A percentile compares a stretch with the other conserved stretches of the same genome.
Conservation (phyloP, 768 basidiomycete genomes). For the Mycena amicta region DNA sequence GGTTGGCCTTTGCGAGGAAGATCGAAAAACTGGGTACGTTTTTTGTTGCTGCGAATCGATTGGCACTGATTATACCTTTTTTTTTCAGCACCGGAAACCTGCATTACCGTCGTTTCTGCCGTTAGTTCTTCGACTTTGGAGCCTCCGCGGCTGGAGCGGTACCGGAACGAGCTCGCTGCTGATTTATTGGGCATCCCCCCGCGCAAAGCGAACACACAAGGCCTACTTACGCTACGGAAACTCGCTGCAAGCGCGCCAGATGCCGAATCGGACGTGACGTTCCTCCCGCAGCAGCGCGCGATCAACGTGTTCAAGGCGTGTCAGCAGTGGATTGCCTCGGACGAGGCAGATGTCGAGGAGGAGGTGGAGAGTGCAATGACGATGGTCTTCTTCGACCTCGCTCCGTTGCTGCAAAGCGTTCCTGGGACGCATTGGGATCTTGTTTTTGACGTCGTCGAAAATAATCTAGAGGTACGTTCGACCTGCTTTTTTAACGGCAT, state of each 20-base stretch:
- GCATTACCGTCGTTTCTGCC: slow-evolving; percentile 65
- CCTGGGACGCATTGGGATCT: slow-evolving; percentile 92
- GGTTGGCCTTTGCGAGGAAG: slow-evolving; percentile 72
- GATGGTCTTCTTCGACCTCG: slow-evolving; percentile 70
- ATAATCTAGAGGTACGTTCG: slow-evolving; percentile 75
- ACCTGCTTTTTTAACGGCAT: background rate
- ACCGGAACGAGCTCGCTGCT: slow-evolving; percentile 91
- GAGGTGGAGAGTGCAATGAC: slow-evolving; percentile 81
- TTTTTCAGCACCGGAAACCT: slow-evolving; percentile 64
- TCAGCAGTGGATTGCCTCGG: slow-evolving; percentile 75
- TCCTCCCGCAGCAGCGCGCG: slow-evolving; percentile 82
- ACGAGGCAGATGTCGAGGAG: slow-evolving; percentile 69
- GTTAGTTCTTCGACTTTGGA: slow-evolving; percentile 67
- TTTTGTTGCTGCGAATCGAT: background rate
- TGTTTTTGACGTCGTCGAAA: slow-evolving; percentile 87
- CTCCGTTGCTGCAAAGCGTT: slow-evolving; percentile 86
- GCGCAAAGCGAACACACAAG: slow-evolving; percentile 64
- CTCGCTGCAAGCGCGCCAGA: slow-evolving; percentile 77
- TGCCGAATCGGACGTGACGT: slow-evolving; percentile 75
- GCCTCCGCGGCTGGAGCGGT: slow-evolving; percentile 71
- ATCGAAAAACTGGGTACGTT: slow-evolving; percentile 63
- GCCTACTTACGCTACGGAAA: slow-evolving; percentile 67
- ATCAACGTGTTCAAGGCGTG: slow-evolving; percentile 86
- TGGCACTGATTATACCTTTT: background rate
- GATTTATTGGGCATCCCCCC: slow-evolving; percentile 67